phyloP scores from a whole-genome alignment of 345 rosid species.

The Theobroma cacao region DNA sequence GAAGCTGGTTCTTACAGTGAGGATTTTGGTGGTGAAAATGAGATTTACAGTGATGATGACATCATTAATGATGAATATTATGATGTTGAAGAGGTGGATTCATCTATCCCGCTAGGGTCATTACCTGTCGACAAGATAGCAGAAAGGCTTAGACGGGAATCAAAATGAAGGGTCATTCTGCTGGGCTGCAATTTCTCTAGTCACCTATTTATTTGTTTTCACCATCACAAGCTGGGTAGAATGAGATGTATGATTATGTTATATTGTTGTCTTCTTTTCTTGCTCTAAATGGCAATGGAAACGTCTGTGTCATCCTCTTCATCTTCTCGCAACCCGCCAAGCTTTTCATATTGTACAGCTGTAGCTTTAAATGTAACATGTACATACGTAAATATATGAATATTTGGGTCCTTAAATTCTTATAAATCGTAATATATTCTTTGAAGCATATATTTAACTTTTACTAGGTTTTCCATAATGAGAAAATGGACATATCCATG shows the following conservation, averaged over 20 bases:
- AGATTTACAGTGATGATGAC: slow-evolving; percentile 33
- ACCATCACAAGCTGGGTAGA: neutral
- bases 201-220: neutral
- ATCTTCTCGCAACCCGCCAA: neutral
- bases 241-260: neutral
- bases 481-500: neutral
- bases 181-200: neutral
- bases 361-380: neutral
- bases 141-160: slow-evolving; percentile 33
- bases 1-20: slow-evolving; percentile 27
- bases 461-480: neutral
- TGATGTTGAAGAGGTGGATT: slow-evolving; percentile 32
- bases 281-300: neutral
- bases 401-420: neutral
- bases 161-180: neutral
- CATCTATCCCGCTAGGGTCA: slow-evolving; percentile 45
- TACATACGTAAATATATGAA: neutral
- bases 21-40: slow-evolving; percentile 25
- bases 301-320: slow-evolving; percentile 9
- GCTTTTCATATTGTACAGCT: neutral
- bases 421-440: neutral
- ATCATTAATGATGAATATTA: slow-evolving; percentile 35
- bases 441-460: neutral
- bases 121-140: slow-evolving; percentile 65
- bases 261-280: neutral